Conservation (phyloP, 257 asterid genomes). For the Salvia rosmarinus region DNA sequence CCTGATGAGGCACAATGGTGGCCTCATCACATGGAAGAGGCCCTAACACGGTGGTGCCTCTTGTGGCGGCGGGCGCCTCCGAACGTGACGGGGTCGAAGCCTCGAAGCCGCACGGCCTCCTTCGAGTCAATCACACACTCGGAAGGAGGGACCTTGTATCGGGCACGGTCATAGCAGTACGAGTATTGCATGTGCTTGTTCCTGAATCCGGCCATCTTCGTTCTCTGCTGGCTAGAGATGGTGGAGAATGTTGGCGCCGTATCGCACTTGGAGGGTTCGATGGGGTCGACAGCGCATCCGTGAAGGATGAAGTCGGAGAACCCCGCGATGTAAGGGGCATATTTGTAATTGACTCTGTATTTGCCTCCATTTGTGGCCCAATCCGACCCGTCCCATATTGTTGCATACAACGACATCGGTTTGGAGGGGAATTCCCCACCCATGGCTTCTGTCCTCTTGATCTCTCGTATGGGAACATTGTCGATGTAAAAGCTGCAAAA, state of each 20-base stretch:
- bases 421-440: slow-evolving; percentile 89
- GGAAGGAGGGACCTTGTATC: slow-evolving; percentile 56
- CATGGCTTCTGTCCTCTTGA: slow-evolving; percentile 65
- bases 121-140: slow-evolving; percentile 60
- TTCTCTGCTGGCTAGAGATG: slow-evolving; percentile 43
- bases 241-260: slow-evolving; percentile 29
- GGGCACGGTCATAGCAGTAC: slow-evolving; percentile 68
- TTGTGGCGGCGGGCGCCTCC: slow-evolving; percentile 62
- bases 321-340: slow-evolving; percentile 67
- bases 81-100: slow-evolving; percentile 64
- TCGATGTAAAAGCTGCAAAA: slow-evolving; percentile 80
- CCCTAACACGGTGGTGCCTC: slow-evolving; percentile 51
- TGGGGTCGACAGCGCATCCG: slow-evolving; percentile 73
- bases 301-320: slow-evolving; percentile 76
- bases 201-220: slow-evolving; percentile 60
- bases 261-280: slow-evolving; percentile 53
- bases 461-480: slow-evolving; percentile 76
- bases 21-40: slow-evolving; percentile 42
- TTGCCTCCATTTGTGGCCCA: slow-evolving; percentile 94
- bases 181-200: slow-evolving; percentile 73
- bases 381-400: slow-evolving; percentile 89
- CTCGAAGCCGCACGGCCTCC: slow-evolving; percentile 65
- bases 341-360: slow-evolving; percentile 69
- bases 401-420: slow-evolving; percentile 81
- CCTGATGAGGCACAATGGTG: background rate